These are phyloP conservation scores for Saccharomycopsis phalli DNA, from an alignment of 1,139 yeast genomes.

Conservation along the genomic window DNA sequence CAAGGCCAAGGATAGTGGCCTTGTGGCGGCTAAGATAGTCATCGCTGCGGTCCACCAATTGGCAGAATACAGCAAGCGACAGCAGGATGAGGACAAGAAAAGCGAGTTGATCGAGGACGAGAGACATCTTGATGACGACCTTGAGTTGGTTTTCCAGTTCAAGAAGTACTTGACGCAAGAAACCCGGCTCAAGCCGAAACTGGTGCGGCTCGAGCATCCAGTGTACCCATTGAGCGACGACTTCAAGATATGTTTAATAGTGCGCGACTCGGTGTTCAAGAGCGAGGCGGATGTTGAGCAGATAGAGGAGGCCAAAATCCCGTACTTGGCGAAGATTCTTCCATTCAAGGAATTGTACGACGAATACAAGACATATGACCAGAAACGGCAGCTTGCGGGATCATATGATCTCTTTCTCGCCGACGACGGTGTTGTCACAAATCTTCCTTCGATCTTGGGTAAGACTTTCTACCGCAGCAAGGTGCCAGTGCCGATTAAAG, in stretches of 20 bases:
- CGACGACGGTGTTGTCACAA: constrained; percentile 73
- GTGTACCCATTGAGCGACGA: constrained; percentile 30
- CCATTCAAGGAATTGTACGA: constrained; percentile 54
- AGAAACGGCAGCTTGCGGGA: constrained; percentile 53
- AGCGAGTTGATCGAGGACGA: constrained; percentile 42
- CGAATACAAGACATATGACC: constrained; percentile 59
- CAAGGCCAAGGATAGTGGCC: constrained; percentile 22
- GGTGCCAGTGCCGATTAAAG: constrained; percentile 58
- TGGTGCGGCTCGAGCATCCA: constrained; percentile 47
- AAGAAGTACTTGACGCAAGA: constrained; percentile 55
- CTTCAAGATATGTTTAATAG: constrained; percentile 59
- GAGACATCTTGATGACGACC: constrained; percentile 22
- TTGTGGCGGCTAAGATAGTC: constrained; percentile 8
- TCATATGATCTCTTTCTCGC: constrained; percentile 69
- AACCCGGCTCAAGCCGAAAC: constrained; percentile 65
- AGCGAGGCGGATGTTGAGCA: constrained; percentile 48
- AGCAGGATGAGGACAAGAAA: constrained; percentile 27
- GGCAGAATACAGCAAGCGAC: constrained; percentile 34
- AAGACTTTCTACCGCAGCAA: constrained; percentile 64
- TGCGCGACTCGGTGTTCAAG: constrained; percentile 59
- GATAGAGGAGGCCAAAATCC: constrained; percentile 47
- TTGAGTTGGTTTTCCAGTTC: constrained; percentile 44
- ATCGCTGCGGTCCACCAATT: constrained; percentile 46
- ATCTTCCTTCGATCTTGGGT: constrained; percentile 78
- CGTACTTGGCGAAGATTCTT: constrained; percentile 40